Evolutionary conservation across 2,329 filamentous ascomycete species (phyloP).

Genomic region (Aspergillus novofumigatus): DNA sequence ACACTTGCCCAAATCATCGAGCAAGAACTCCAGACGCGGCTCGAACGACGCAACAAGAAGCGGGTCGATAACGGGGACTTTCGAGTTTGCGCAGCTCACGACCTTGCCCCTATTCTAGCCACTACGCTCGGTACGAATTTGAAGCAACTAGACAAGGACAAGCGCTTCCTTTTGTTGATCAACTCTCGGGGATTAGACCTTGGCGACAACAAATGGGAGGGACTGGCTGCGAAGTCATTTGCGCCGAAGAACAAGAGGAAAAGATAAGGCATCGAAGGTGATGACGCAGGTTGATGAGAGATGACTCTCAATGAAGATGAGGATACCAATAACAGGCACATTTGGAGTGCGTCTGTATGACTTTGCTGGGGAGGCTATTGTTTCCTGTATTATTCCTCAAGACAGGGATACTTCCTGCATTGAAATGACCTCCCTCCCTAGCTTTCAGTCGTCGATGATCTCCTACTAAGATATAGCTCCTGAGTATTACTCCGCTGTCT

Average conservation of each 20-base stretch:
- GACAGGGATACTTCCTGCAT: no score
- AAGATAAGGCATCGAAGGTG: neutral
- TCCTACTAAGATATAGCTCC: no score
- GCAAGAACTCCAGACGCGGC: neutral
- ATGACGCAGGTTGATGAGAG: neutral
- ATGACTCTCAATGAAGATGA: no score
- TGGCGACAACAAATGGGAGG: neutral
- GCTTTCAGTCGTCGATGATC: no score
- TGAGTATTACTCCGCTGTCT: no score
- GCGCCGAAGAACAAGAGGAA: neutral
- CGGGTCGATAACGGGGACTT: constrained; percentile 25
- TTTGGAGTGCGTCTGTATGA: no score
- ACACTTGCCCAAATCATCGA: constrained; percentile 16
- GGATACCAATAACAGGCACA: no score
- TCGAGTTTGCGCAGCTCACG: constrained; percentile 33
- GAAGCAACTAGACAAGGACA: constrained; percentile 24
- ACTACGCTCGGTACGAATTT: constrained; percentile 22
- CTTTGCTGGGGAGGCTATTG: no score
- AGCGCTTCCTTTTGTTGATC: constrained; percentile 11
- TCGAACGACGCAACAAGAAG: constrained; percentile 23
- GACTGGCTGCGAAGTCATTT: constrained; percentile 1
- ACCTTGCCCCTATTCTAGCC: constrained; percentile 28
- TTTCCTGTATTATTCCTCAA: no score
- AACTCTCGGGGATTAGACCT: constrained; percentile 5
- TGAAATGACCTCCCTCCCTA: no score